A percentile compares a stretch with the other conserved stretches of the same genome.
These are phyloP conservation scores for Pseudocercospora cruenta DNA, from an alignment of 2,329 filamentous ascomycete genomes.

Conservation along the genomic window DNA sequence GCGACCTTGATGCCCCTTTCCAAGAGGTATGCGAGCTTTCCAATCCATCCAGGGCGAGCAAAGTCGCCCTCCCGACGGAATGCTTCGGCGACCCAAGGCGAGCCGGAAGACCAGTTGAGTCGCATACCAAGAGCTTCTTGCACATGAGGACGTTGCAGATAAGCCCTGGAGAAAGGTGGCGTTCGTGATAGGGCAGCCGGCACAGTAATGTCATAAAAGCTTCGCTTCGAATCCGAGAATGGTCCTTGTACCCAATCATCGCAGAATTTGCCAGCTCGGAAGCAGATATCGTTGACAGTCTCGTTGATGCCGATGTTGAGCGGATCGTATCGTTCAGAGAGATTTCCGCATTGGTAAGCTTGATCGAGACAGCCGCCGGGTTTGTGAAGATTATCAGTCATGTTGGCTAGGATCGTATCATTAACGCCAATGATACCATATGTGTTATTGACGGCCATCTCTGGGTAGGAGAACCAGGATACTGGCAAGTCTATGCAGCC, in stretches of 20 bases:
- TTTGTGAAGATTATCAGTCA: constrained; percentile 58
- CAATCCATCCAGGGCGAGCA: constrained; percentile 52
- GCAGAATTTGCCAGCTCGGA: constrained; percentile 51
- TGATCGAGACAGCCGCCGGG: constrained; percentile 58
- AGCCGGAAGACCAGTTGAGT: constrained; percentile 58
- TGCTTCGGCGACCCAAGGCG: constrained; percentile 39
- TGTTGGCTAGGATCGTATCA: constrained; percentile 58
- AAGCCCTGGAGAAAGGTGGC: constrained; percentile 42
- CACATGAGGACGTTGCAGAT: constrained; percentile 59
- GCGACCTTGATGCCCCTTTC: constrained; percentile 60
- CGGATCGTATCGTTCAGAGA: constrained; percentile 49
- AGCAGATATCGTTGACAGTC: constrained; percentile 47
- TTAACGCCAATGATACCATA: constrained; percentile 58
- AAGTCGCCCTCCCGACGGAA: constrained; percentile 50
- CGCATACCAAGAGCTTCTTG: constrained; percentile 60
- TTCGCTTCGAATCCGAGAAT: constrained; percentile 34
- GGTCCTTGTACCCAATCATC: constrained; percentile 33
- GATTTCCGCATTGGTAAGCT: constrained; percentile 53
- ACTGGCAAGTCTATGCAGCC: constrained; percentile 56
- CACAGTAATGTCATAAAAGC: constrained; percentile 58
- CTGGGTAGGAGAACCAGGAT: constrained; percentile 52
- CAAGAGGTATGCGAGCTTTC: constrained; percentile 57
- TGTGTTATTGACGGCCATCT: constrained; percentile 60
- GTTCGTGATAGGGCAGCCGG: constrained; percentile 41
- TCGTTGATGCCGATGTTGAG: constrained; percentile 46